Conservation (phyloP, 768 basidiomycete genomes). For the Termitomyces heimii region DNA sequence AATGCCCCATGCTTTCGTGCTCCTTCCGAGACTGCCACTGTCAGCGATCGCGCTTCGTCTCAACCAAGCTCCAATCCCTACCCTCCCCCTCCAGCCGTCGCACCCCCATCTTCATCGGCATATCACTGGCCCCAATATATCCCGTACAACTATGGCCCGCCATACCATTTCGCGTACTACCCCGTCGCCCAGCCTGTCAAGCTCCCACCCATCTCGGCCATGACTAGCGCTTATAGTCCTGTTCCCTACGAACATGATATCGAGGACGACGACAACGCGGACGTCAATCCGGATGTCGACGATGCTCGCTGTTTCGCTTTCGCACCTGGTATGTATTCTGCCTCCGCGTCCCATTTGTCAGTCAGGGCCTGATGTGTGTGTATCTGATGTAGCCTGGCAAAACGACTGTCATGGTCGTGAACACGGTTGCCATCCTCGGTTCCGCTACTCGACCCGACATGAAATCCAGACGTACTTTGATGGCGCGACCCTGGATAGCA, state of each 20-base stretch:
- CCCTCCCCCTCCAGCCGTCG: not conserved
- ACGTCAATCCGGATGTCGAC: not conserved
- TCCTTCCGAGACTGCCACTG: not conserved
- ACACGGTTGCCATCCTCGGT: not conserved
- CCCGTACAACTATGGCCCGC: not conserved
- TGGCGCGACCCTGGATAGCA: conserved; percentile 2
- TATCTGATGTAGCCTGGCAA: not conserved
- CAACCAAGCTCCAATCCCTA: not conserved
- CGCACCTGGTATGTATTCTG: conserved; percentile 1
- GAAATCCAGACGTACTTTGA: conserved; percentile 1
- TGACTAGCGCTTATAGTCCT: not conserved
- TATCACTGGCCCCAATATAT: not conserved
- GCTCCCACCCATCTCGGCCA: not conserved
- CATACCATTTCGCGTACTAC: not conserved
- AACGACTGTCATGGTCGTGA: not conserved
- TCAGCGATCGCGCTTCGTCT: not conserved
- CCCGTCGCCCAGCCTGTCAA: not conserved
- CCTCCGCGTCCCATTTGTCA: not conserved
- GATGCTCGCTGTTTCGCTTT: not conserved
- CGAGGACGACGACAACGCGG: not conserved
- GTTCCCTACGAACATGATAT: not conserved
- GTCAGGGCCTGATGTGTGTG: not conserved
- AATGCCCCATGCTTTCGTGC: not conserved
- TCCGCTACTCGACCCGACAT: conserved; percentile 2
- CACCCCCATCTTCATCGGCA: too few species aligned